Evolutionary conservation across 257 asterid species (phyloP), one percentile per base, ranked within the genome.

Genomic region (Pogostemon cablin): DNA sequence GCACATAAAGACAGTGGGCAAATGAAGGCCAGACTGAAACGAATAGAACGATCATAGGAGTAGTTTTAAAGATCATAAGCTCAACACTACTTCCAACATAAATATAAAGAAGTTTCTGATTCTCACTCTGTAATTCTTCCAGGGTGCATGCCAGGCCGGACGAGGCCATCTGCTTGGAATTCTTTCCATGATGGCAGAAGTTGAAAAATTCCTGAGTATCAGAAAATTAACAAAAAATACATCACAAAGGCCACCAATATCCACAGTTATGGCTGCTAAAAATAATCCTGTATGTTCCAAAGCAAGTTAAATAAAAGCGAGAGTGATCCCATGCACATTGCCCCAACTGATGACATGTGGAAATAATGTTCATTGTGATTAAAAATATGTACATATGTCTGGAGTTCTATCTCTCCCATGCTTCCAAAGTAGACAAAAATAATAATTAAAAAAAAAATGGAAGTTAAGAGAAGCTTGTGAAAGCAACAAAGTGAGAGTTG

Each of bases 111-210:
- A 56, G 57, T 34, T 61, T 75, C 81, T 79, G 57, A 20, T 61
- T 75, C 81, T 79, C 78, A 95, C 99, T 87, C 99, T 86, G 80
- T 89, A 95, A 83, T 91, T 95, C 85, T 89, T 95, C 99, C 99
- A 95, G 7, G 98, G 98, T 35, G 96, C 76, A 80, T 60, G 99
- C 98, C 98, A 93, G 37, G 80, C 81, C 58, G 97, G 98, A 62
- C 98, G 96, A 54, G 98, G 98, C 98, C 98, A 90, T 77, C 78
- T 90, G 82, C 98, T 90, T 69, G 98, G 97, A 65, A 93, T 93
- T 81, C 98, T 90, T 82, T 95, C 96, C 98, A 95, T 95, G 52
- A 95, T 88, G 62, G 99, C 99, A 54, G 99, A 87, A 77, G 99
- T 95, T 71, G 99, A 81, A 77, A 89, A 77, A 77, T 86, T 86